Evolutionary conservation across 495 filamentous ascomycete species (phyloP).

Genomic region (Parmelia sp.): DNA sequence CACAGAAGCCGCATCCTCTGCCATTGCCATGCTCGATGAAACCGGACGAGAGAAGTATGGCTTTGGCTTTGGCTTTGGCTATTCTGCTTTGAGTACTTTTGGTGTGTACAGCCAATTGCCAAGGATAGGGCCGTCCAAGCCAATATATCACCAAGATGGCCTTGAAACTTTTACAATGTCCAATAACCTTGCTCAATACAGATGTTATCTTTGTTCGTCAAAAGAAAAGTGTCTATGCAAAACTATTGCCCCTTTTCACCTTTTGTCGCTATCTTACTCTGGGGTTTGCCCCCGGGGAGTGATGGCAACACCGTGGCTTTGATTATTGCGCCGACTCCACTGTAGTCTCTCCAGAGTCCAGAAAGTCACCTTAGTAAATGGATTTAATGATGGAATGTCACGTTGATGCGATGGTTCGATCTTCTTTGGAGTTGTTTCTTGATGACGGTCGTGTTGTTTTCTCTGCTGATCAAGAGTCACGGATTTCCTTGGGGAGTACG

Average conservation of each 20-base stretch:
- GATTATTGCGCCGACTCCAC: neutral
- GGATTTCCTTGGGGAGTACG: neutral
- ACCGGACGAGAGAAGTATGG: neutral
- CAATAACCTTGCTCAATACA: neutral
- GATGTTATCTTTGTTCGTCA: neutral
- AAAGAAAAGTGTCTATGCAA: neutral
- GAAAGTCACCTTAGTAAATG: no score
- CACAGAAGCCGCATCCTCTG: slow-evolving; percentile 78
- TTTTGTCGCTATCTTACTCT: neutral
- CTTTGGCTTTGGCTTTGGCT: neutral
- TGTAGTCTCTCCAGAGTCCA: neutral
- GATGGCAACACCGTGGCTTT: neutral
- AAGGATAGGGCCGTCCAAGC: neutral
- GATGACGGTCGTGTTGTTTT: slow-evolving; percentile 2
- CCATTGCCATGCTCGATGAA: slow-evolving; percentile 29
- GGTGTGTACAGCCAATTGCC: neutral
- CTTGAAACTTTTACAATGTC: neutral
- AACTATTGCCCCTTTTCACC: neutral
- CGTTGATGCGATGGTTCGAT: neutral
- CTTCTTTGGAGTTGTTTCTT: neutral
- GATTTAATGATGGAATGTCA: neutral
- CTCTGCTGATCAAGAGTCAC: slow-evolving; percentile 1
- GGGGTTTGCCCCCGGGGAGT: neutral
- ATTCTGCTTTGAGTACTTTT: neutral
- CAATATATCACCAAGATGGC: neutral